These are phyloP conservation scores for Solanum rostratum DNA, from an alignment of 257 asterid species.

Conservation along the genomic window DNA sequence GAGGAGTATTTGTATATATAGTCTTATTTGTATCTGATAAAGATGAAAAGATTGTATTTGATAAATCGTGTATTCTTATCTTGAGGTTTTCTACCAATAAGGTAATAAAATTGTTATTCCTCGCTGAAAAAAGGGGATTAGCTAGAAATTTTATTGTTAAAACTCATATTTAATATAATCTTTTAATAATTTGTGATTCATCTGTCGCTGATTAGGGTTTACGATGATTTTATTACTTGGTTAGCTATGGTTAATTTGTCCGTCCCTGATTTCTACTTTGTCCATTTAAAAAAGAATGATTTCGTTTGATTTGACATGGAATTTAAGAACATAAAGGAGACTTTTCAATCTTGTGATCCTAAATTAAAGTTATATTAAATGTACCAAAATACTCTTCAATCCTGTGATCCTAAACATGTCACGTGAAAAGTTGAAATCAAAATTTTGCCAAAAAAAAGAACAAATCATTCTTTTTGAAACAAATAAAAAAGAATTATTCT, in stretches of 20 bases:
- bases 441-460: too few species aligned
- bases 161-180: background rate
- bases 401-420: too few species aligned
- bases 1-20: background rate
- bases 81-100: background rate
- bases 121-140: background rate
- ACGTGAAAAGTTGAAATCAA: too few species aligned
- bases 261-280: background rate
- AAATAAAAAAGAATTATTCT: too few species aligned
- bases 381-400: too few species aligned
- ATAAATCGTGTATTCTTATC: background rate
- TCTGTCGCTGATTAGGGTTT: background rate
- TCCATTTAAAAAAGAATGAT: too few species aligned
- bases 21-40: background rate
- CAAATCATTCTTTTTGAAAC: too few species aligned
- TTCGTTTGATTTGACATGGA: too few species aligned
- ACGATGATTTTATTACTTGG: background rate
- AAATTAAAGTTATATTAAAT: too few species aligned
- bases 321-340: too few species aligned
- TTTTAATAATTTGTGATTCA: background rate
- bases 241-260: background rate
- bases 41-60: background rate
- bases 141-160: too few species aligned
- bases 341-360: too few species aligned
- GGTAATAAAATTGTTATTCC: background rate